Percentiles rank a stretch among this genome's conserved stretches.
Conservation (phyloP, 2,329 filamentous ascomycete species). For the Penicillium sp. region DNA sequence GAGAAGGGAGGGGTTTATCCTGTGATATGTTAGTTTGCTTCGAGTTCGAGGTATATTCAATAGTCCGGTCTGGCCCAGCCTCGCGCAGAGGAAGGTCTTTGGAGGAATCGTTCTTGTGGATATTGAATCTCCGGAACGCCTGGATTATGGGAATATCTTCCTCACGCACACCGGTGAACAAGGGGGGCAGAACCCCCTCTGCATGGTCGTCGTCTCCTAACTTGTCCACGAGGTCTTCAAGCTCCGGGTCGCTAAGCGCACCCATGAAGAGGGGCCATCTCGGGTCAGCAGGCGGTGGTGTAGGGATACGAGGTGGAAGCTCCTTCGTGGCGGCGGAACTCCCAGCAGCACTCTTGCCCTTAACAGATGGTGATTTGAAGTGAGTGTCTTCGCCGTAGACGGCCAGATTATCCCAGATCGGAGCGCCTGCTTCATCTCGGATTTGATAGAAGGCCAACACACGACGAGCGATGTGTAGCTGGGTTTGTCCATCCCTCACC, state of each 20-base stretch:
- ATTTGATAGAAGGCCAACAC: constrained; percentile 1
- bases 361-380: not conserved
- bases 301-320: not conserved
- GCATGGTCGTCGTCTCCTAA: not conserved
- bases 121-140: not conserved
- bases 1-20: not conserved
- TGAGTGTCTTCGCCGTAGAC: not conserved
- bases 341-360: not conserved
- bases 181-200: not conserved
- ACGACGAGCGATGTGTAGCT: not conserved
- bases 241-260: not conserved
- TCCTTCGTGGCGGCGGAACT: not conserved
- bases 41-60: not conserved
- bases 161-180: not conserved
- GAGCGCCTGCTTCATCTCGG: not conserved
- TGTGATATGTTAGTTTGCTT: not conserved
- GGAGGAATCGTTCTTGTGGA: not conserved
- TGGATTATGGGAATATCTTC: not conserved
- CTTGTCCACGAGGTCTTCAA: not conserved
- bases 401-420: not conserved
- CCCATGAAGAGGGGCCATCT: constrained; percentile 3
- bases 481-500: not conserved
- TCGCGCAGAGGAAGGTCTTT: not conserved
- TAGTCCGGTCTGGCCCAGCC: not conserved
- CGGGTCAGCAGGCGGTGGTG: not conserved